Evolutionary conservation across 805 yeast species (phyloP).

Genomic region (Candida broadrunensis): DNA sequence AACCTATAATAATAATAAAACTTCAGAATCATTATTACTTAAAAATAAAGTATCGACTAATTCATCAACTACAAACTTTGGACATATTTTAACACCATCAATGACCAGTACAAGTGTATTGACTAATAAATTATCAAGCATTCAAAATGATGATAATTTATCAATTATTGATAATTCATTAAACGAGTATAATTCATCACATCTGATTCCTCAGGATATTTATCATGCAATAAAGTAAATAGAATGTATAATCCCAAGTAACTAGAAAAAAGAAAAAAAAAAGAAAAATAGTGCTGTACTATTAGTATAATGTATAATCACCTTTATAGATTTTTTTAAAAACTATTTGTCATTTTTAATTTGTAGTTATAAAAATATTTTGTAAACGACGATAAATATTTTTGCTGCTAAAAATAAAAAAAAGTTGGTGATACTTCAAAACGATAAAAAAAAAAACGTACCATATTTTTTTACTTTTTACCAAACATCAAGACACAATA

Average conservation of each 20-base stretch:
- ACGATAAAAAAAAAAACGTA: neutral
- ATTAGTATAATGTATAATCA: too few relatives aligned
- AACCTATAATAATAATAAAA: slow-evolving; percentile 11
- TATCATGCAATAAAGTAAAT: neutral
- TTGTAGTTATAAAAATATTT: too few relatives aligned
- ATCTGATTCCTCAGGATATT: neutral
- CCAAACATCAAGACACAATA: too few relatives aligned
- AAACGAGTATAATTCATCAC: neutral
- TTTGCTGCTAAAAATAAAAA: too few relatives aligned
- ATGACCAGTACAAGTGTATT: neutral
- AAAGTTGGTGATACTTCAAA: too few relatives aligned
- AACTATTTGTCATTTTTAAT: too few relatives aligned
- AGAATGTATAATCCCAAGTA: too few relatives aligned
- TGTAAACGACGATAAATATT: too few relatives aligned
- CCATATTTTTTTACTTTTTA: neutral
- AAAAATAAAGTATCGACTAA: slow-evolving; percentile 5
- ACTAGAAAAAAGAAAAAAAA: too few relatives aligned
- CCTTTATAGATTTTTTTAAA: too few relatives aligned
- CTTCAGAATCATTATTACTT: slow-evolving; percentile 8
- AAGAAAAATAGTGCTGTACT: too few relatives aligned
- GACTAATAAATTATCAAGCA: neutral
- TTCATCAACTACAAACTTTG: neutral
- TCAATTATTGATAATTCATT: neutral
- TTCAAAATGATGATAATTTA: slow-evolving; percentile 2
- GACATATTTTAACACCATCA: neutral